phyloP scores from a whole-genome alignment of 2,329 filamentous ascomycete species.

The Hymenoscyphus fructigenus region DNA sequence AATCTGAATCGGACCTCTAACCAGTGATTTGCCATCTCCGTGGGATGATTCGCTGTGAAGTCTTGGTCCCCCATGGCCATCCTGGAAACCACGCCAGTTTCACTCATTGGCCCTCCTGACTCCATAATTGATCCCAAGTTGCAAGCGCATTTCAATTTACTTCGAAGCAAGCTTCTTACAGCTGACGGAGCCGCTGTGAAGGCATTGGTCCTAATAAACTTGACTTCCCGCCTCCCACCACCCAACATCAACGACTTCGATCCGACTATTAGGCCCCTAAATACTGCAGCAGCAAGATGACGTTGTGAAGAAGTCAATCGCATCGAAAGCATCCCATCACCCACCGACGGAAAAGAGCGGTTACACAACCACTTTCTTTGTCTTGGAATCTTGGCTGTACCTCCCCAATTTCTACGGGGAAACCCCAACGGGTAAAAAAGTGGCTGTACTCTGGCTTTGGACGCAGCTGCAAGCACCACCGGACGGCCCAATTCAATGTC shows the following conservation, averaged over 20 bases:
- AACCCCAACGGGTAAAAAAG: neutral
- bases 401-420: neutral
- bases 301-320: neutral
- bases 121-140: neutral
- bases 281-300: too few species aligned
- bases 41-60: neutral
- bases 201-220: too few species aligned
- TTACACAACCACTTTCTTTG: neutral
- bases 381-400: constrained; percentile 1
- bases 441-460: neutral
- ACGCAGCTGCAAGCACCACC: neutral
- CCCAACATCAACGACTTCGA: too few species aligned
- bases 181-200: too few species aligned
- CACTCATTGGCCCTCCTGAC: constrained; percentile 1
- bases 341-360: too few species aligned
- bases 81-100: neutral
- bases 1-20: neutral
- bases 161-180: too few species aligned
- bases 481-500: neutral
- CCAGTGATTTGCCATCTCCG: neutral
- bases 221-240: too few species aligned
- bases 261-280: too few species aligned
- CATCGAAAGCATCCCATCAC: neutral
- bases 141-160: too few species aligned
- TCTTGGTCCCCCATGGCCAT: neutral